phyloP scores from a whole-genome alignment of 768 basidiomycete genomes.

The Russula sp. region DNA sequence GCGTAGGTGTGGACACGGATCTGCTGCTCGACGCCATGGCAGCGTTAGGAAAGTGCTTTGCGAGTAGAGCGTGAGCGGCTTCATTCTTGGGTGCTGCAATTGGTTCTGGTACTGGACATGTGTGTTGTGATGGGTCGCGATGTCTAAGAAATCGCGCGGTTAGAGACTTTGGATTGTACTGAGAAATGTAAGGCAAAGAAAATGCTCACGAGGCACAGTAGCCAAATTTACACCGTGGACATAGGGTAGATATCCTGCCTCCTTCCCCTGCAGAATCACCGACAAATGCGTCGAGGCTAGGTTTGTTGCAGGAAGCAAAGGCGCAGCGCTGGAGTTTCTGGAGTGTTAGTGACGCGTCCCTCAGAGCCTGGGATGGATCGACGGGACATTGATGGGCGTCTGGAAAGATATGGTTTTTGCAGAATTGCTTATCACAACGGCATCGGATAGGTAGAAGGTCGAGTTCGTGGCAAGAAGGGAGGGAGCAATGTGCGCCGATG shows the following conservation, averaged over 20 bases:
- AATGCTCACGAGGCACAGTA: conserved; percentile 58
- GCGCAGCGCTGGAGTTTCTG: conserved; percentile 46
- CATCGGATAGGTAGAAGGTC: conserved; percentile 80
- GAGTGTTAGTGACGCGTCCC: conserved; percentile 4
- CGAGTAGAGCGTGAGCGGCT: conserved; percentile 47
- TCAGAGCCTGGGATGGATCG: conserved; percentile 8
- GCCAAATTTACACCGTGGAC: conserved; percentile 46
- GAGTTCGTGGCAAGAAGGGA: conserved; percentile 49
- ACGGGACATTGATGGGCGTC: conserved; percentile 54
- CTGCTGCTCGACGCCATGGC: conserved; percentile 18
- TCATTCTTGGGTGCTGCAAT: conserved; percentile 35
- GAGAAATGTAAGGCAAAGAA: neutral
- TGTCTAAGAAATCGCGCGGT: conserved; percentile 42
- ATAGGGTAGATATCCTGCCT: conserved; percentile 35
- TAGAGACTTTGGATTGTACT: conserved; percentile 3
- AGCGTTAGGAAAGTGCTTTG: conserved; percentile 42
- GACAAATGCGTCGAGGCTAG: conserved; percentile 42
- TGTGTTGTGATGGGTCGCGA: conserved; percentile 57
- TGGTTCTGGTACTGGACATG: conserved; percentile 36
- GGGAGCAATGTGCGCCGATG: conserved; percentile 63
- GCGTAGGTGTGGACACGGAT: conserved; percentile 19
- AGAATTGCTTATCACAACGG: conserved; percentile 53
- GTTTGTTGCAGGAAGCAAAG: conserved; percentile 46
- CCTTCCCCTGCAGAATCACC: conserved; percentile 28
- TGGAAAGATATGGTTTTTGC: conserved; percentile 54